Percentiles rank a stretch among this genome's conserved stretches.
phyloP scores from a whole-genome alignment of 371 early-diverging fungal genomes.

The Apophysomyces trapeziformis region DNA sequence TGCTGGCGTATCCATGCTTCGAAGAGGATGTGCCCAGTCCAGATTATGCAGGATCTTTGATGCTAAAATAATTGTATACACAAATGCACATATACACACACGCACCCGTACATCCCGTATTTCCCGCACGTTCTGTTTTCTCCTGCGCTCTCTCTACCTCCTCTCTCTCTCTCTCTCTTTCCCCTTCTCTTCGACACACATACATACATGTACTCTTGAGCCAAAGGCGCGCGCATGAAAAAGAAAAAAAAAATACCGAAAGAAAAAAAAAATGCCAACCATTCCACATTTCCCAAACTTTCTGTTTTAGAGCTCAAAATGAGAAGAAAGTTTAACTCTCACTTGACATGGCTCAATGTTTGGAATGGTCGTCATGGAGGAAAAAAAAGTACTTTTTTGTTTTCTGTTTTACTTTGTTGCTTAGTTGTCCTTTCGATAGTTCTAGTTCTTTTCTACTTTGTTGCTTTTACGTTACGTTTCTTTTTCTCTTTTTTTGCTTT shows the following conservation, averaged over 20 bases:
- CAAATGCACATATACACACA: not conserved
- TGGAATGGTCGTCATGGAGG: too few species aligned
- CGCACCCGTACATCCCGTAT: too few species aligned
- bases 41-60: constrained; percentile 20
- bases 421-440: constrained; percentile 7
- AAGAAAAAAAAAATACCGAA: too few species aligned
- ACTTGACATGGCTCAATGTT: too few species aligned
- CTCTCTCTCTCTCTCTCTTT: not conserved
- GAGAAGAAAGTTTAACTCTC: too few species aligned
- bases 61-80: constrained; percentile 9
- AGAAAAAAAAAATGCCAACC: too few species aligned
- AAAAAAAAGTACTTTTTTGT: not conserved
- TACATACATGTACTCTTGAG: too few species aligned
- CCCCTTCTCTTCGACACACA: not conserved
- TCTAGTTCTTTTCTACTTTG: not conserved
- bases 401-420: not conserved
- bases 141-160: not conserved
- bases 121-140: not conserved
- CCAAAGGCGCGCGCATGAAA: too few species aligned
- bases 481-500: constrained; percentile 4
- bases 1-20: constrained; percentile 10
- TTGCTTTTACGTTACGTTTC: not conserved
- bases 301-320: too few species aligned
- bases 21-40: constrained; percentile 12
- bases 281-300: too few species aligned